Conservation (phyloP, 768 basidiomycete species). For the Pisolithus albus region DNA sequence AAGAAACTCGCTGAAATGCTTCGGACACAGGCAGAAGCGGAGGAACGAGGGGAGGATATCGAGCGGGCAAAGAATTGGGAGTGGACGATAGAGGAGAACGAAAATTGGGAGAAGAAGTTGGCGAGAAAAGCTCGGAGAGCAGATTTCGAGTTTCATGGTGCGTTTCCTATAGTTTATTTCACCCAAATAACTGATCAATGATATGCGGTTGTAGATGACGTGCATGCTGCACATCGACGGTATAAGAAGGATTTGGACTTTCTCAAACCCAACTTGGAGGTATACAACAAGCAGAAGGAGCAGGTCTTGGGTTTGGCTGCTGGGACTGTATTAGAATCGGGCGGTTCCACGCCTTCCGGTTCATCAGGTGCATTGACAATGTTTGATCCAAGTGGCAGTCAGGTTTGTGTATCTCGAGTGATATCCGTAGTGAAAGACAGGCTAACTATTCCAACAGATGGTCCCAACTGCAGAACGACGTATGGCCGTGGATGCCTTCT, state of each 20-base stretch:
- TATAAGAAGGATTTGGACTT: slow-evolving; percentile 91
- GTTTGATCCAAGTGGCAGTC: slow-evolving; percentile 45
- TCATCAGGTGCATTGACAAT: slow-evolving; percentile 36
- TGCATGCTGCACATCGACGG: slow-evolving; percentile 77
- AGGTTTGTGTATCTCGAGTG: slow-evolving; percentile 26
- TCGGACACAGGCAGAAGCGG: slow-evolving; percentile 79
- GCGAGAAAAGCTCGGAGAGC: slow-evolving; percentile 77
- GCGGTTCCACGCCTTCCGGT: slow-evolving; percentile 13
- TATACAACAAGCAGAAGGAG: slow-evolving; percentile 88
- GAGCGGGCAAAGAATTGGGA: slow-evolving; percentile 93
- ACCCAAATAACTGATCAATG: not conserved
- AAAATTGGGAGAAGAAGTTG: slow-evolving; percentile 90
- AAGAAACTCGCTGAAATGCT: slow-evolving; percentile 85
- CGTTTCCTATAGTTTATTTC: slow-evolving; percentile 16
- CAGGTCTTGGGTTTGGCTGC: slow-evolving; percentile 68
- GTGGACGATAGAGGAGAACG: slow-evolving; percentile 92
- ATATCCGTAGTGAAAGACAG: slow-evolving; percentile 2
- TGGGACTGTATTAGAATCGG: slow-evolving; percentile 52
- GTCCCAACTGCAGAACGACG: slow-evolving; percentile 54
- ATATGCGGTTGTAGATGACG: slow-evolving; percentile 71
- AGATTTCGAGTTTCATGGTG: slow-evolving; percentile 90
- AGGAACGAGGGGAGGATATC: slow-evolving; percentile 87
- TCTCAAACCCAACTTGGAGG: slow-evolving; percentile 80
- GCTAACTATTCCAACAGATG: slow-evolving; percentile 29
- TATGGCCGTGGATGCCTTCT: slow-evolving; percentile 72